Evolutionary conservation across 257 asterid species (phyloP).

Genomic region (Thymus quinquecostatus): DNA sequence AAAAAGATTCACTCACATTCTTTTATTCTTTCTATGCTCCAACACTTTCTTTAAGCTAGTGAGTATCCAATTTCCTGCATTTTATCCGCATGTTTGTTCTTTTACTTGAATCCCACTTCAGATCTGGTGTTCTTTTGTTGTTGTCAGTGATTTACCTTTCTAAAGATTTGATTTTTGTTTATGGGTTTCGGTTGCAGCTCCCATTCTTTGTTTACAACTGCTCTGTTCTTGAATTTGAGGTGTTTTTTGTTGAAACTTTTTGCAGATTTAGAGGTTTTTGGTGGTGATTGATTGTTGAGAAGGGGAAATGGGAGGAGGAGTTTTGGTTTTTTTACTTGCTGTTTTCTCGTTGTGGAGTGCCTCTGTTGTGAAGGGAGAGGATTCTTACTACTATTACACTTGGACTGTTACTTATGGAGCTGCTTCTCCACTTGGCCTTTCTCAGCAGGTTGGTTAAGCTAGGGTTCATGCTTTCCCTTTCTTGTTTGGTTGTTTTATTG

Average conservation of each 20-base stretch:
- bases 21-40: conserved; percentile 42
- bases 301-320: conserved; percentile 51
- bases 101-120: conserved; percentile 30
- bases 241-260: not conserved
- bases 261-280: conserved; percentile 47
- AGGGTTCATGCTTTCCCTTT: not conserved
- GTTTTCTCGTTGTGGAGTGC: conserved; percentile 52
- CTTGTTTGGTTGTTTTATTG: not conserved
- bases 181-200: not conserved
- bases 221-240: conserved; percentile 19
- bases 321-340: conserved; percentile 41
- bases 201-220: not conserved
- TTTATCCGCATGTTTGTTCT: conserved; percentile 11
- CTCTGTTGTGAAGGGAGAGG: conserved; percentile 67
- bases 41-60: conserved; percentile 41
- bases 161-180: conserved; percentile 24
- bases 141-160: conserved; percentile 19
- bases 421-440: conserved; percentile 74
- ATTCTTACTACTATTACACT: conserved; percentile 74
- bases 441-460: conserved; percentile 70
- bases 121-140: conserved; percentile 28
- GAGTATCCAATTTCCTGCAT: conserved; percentile 27
- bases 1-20: conserved; percentile 37
- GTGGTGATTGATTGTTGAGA: not conserved
- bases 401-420: conserved; percentile 90